Evolutionary conservation across 148 eudicot species (phyloP), one percentile per base, ranked within the genome.

Genomic region (Vaccinium myrtillus): DNA sequence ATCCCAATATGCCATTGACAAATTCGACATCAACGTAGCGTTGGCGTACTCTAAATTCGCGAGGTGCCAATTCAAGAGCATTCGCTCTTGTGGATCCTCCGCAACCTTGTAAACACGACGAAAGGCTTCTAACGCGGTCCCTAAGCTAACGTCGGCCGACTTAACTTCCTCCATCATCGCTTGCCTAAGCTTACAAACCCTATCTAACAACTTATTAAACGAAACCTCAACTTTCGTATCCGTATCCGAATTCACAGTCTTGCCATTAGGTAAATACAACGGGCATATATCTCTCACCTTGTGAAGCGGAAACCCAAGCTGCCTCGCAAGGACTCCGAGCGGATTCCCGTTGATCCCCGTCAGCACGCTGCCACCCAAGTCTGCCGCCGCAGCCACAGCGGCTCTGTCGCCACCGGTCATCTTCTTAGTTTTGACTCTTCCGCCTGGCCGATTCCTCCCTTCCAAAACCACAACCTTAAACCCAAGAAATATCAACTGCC

Each of bases 321-420:
- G 99, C 83, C 99, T 84, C 2, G 98, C 99, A 5, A 97, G 85
- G 80, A 97, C 99, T 9, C 98, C 99, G 1, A 97, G 87, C 19
- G 99, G 99, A 63, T 97, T 97, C 36, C 99, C 99, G 79, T 97
- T 97, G 7, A 97, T 97, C 75, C 99, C 99, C 0, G 99, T 97
- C 81, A 97, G 81, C 4, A 97, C 99, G 75, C 98, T 95, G 58
- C 98, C 99, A 1, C 99, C 99, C 12, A 97, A 88, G 81, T 97
- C 99, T 0, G 98, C 99, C 0, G 99, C 99, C 0, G 96, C 98
- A 10, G 90, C 91, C 14, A 36, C 3, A 36, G 39, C 39, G 39
- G 92, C 19, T 30, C 25, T 87, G 0, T 70, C 84, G 0, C 79
- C 90, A 6, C 91, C 91, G 1, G 50, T 79, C 95, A 96, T 94